Evolutionary conservation across 1,284 basidiomycete genomes (phyloP).

Genomic region (Termitomyces sp.): DNA sequence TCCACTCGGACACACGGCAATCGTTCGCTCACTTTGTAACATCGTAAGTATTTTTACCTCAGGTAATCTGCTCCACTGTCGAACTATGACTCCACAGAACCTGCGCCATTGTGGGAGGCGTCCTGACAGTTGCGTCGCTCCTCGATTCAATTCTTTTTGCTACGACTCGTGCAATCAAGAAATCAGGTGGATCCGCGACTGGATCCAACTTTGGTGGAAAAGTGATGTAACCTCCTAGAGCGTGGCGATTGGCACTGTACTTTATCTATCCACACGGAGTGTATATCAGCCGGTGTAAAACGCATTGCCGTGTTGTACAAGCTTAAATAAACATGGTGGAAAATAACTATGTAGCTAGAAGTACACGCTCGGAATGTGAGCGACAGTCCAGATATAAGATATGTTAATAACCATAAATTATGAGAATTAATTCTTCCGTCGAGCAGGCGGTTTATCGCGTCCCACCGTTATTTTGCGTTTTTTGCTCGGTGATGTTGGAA

Average conservation of each 20-base stretch:
- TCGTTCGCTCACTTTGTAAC: slow-evolving; percentile 97
- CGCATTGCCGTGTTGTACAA: slow-evolving; percentile 11
- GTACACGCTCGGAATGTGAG: slow-evolving; percentile 1
- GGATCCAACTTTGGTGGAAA: slow-evolving; percentile 30
- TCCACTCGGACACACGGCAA: slow-evolving; percentile 87
- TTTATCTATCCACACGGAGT: slow-evolving; percentile 8
- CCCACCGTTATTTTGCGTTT: slow-evolving; percentile 27
- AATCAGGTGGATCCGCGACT: slow-evolving; percentile 33
- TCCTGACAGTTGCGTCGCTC: slow-evolving; percentile 92
- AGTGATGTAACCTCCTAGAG: slow-evolving; percentile 31
- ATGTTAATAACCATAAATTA: not conserved
- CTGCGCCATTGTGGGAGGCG: slow-evolving; percentile 96
- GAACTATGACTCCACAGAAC: slow-evolving; percentile 49
- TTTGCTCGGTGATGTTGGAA: slow-evolving; percentile 25
- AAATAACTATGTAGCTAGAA: slow-evolving; percentile 2
- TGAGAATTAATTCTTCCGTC: slow-evolving; percentile 6
- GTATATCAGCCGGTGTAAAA: slow-evolving; percentile 10
- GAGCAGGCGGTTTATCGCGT: slow-evolving; percentile 10
- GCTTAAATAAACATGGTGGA: not conserved
- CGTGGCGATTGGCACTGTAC: slow-evolving; percentile 3
- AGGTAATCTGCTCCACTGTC: slow-evolving; percentile 4
- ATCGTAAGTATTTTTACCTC: slow-evolving; percentile 57
- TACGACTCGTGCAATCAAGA: slow-evolving; percentile 64
- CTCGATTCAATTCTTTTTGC: slow-evolving; percentile 86
- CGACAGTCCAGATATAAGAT: not conserved